phyloP scores from a whole-genome alignment of 78 protist species.

The Dictyostelium firmibasis region DNA sequence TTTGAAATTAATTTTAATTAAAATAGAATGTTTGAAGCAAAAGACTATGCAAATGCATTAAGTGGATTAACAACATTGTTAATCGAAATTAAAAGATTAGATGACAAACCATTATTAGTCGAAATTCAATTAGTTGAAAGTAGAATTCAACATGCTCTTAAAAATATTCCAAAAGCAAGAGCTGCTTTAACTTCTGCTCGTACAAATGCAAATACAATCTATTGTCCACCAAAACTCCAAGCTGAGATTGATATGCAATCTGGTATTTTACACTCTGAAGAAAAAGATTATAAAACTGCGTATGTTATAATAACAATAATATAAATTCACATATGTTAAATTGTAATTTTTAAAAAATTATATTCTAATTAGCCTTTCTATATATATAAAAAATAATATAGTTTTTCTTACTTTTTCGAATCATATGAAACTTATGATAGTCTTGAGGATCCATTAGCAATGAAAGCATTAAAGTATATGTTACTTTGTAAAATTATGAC shows the following conservation, averaged over 20 bases:
- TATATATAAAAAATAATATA: not conserved
- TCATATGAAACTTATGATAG: slow-evolving; percentile 94
- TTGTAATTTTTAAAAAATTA: no score
- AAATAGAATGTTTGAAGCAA: slow-evolving; percentile 66
- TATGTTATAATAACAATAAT: slow-evolving; percentile 54
- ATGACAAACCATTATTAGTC: slow-evolving; percentile 97
- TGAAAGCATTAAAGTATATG: slow-evolving; percentile 95
- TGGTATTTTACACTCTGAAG: slow-evolving; percentile 97
- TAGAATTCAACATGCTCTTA: slow-evolving; percentile 88
- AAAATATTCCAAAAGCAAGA: slow-evolving; percentile 89
- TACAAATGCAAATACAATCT: slow-evolving; percentile 97
- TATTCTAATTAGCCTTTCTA: no score
- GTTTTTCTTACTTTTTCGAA: slow-evolving; percentile 97
- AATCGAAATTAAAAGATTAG: slow-evolving; percentile 95
- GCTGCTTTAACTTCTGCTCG: slow-evolving; percentile 93
- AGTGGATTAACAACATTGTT: slow-evolving; percentile 81
- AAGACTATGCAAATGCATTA: slow-evolving; percentile 87
- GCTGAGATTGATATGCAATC: slow-evolving; percentile 94
- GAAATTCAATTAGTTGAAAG: slow-evolving; percentile 96
- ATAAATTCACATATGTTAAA: no score
- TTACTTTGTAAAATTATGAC: slow-evolving; percentile 96
- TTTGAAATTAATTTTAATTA: not conserved
- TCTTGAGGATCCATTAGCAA: slow-evolving; percentile 78
- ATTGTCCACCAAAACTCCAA: slow-evolving; percentile 97
- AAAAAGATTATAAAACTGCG: slow-evolving; percentile 98